Percentiles rank a stretch among this genome's conserved stretches.
phyloP scores from a whole-genome alignment of 306 rosid genomes.

The Rosa multiflora region DNA sequence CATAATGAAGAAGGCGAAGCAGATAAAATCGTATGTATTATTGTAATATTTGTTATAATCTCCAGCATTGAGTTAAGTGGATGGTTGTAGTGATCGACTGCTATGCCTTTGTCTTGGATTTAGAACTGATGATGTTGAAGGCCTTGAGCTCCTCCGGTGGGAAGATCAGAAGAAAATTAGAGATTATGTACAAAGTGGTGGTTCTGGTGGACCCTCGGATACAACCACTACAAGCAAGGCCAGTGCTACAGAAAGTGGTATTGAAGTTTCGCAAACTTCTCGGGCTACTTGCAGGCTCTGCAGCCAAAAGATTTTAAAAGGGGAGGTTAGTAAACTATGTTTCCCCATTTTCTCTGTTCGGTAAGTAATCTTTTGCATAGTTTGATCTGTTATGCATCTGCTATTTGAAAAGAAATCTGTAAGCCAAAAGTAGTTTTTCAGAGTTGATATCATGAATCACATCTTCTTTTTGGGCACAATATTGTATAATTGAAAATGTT shows the following conservation, averaged over 20 bases:
- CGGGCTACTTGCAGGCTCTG: constrained; percentile 84
- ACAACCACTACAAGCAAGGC: constrained; percentile 22
- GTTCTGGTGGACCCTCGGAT: not conserved
- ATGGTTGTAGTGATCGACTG: constrained; percentile 20
- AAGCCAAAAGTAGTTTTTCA: not conserved
- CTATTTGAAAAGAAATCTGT: not conserved
- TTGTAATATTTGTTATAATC: constrained; percentile 17
- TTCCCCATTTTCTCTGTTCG: not conserved
- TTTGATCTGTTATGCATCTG: not conserved
- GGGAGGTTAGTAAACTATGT: constrained; percentile 54
- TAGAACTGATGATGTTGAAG: constrained; percentile 87
- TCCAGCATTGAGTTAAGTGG: constrained; percentile 13
- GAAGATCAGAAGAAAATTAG: constrained; percentile 90
- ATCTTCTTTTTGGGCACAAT: not conserved
- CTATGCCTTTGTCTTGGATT: constrained; percentile 15
- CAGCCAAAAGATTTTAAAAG: constrained; percentile 68
- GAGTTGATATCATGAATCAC: not conserved
- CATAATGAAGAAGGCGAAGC: constrained; percentile 76
- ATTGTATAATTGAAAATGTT: not conserved
- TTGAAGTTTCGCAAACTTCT: constrained; percentile 77
- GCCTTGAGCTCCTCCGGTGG: constrained; percentile 84
- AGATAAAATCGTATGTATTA: constrained; percentile 74
- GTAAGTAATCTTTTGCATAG: not conserved
- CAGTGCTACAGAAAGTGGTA: constrained; percentile 39
- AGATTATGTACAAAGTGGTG: constrained; percentile 58